Evolutionary conservation across 495 filamentous ascomycete genomes (phyloP), one percentile per base, ranked within the genome.

Genomic region (Aspergillus carlsbadensis): DNA sequence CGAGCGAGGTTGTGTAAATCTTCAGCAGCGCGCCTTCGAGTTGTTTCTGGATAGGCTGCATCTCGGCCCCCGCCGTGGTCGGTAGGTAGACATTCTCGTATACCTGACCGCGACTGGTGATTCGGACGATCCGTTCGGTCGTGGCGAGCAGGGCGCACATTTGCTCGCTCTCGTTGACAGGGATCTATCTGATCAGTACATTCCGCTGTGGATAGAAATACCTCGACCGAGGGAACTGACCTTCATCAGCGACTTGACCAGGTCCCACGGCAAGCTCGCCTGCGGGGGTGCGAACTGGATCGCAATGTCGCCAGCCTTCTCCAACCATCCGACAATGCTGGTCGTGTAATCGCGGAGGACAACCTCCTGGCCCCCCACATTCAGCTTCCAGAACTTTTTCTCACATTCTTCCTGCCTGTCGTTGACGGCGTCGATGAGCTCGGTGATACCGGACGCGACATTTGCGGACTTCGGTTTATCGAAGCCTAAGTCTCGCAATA

Each of bases 21-120:
- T 11, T 20, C 2, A 46, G 26, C 52, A 63, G 21, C 5, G 49
- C 47, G 1, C 18, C 6, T n/a, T 63, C 43, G 6, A 63, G 57
- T 11, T 57, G 10, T 22, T 46, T 46, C 8, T 46, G 43, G n/a
- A 37, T 14, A 37, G 35, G 35, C 35, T 21, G 11, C 21, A 46
- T 10, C 43, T 29, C 2, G 22, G 3, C 21, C 10, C 20, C 43
- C 5, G 43, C 11, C 1, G 29, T 13, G 4, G 11, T 29, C 3
- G 24, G 10, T 13, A 56, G 29, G 17, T 61, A 57, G 42, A 61
- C 51, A 1, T 44, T 6, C 34, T 58, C 59, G 47, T 58, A 62
- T 1, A 58, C 59, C 34, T 63, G 60, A 22, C 60, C 60, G 15
- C 60, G 60, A 51, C 60, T 59, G 20, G 39, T 59, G 31, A 59